Evolutionary conservation across 352 stramenopile species (phyloP).

Genomic region (Phytopythium oedochilum): DNA sequence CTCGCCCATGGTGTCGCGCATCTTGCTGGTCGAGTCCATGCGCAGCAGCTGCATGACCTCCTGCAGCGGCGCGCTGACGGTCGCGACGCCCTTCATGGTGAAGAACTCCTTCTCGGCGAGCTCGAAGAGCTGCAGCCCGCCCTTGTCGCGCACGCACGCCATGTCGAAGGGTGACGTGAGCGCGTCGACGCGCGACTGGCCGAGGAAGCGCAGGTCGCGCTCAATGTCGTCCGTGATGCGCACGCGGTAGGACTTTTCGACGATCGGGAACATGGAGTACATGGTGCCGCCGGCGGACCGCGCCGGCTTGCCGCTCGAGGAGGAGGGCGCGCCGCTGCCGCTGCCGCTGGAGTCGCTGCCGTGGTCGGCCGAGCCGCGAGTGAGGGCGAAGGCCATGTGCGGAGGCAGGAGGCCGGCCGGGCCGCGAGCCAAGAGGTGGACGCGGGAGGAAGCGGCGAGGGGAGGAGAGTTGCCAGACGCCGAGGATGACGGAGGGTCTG

Average conservation of each 20-base stretch:
- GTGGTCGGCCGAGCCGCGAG: conserved; percentile 10
- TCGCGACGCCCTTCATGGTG: conserved; percentile 80
- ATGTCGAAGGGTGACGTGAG: conserved; percentile 80
- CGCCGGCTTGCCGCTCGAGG: not conserved
- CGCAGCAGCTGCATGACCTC: conserved; percentile 80
- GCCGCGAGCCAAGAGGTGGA: not conserved
- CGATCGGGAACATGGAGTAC: conserved; percentile 82
- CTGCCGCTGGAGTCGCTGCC: conserved; percentile 6
- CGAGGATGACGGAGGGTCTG: no score
- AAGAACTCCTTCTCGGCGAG: conserved; percentile 80
- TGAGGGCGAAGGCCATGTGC: conserved; percentile 1
- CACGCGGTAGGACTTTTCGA: conserved; percentile 81
- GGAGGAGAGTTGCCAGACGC: no score
- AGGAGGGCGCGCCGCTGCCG: not conserved
- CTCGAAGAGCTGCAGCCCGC: conserved; percentile 70
- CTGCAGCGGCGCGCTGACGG: conserved; percentile 58
- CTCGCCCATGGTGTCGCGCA: conserved; percentile 78
- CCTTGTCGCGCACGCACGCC: conserved; percentile 70
- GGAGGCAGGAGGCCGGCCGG: no score
- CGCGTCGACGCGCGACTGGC: conserved; percentile 75
- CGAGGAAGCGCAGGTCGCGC: conserved; percentile 78
- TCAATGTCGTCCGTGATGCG: conserved; percentile 79
- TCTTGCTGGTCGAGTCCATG: conserved; percentile 60
- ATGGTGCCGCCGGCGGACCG: conserved; percentile 10
- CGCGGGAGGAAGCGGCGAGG: no score